Evolutionary conservation across 345 rosid species (phyloP).

Genomic region (Moricandia arvensis): DNA sequence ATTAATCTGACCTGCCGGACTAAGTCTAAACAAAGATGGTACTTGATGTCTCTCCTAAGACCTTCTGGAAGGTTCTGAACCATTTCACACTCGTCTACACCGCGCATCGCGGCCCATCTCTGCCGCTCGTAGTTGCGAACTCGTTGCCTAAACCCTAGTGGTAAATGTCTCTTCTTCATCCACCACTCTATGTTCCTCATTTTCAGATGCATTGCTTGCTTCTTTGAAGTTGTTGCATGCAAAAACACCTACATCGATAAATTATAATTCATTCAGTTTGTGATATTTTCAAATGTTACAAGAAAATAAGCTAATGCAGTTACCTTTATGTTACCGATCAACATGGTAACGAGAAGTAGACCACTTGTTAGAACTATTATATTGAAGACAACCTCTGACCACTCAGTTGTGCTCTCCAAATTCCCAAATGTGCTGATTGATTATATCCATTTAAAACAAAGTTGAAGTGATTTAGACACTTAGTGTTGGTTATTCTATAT

Average conservation of each 20-base stretch:
- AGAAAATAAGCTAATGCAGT: neutral
- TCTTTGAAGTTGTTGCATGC: slow-evolving; percentile 91
- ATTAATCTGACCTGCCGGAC: slow-evolving; percentile 68
- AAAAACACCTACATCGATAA: slow-evolving; percentile 60
- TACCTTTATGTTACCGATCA: slow-evolving; percentile 98
- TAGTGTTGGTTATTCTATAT: neutral
- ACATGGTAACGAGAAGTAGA: slow-evolving; percentile 87
- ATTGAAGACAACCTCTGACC: slow-evolving; percentile 95
- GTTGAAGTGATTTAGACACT: neutral
- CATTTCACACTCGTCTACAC: slow-evolving; percentile 89
- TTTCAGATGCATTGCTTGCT: slow-evolving; percentile 94
- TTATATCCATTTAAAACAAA: too few species aligned
- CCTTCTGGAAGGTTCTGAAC: slow-evolving; percentile 88
- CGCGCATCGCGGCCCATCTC: slow-evolving; percentile 97
- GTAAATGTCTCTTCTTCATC: slow-evolving; percentile 91
- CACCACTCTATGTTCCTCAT: slow-evolving; percentile 99
- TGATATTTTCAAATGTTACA: neutral
- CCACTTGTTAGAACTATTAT: slow-evolving; percentile 92
- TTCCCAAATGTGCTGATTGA: slow-evolving; percentile 80
- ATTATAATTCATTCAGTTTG: neutral
- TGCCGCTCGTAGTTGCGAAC: slow-evolving; percentile 93
- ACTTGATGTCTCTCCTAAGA: slow-evolving; percentile 90
- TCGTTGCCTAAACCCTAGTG: slow-evolving; percentile 77
- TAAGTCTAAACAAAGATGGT: slow-evolving; percentile 87
- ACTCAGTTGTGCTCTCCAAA: slow-evolving; percentile 92